These are phyloP conservation scores for Allium fistulosum DNA, from an alignment of 106 monocot species.

Conservation along the genomic window DNA sequence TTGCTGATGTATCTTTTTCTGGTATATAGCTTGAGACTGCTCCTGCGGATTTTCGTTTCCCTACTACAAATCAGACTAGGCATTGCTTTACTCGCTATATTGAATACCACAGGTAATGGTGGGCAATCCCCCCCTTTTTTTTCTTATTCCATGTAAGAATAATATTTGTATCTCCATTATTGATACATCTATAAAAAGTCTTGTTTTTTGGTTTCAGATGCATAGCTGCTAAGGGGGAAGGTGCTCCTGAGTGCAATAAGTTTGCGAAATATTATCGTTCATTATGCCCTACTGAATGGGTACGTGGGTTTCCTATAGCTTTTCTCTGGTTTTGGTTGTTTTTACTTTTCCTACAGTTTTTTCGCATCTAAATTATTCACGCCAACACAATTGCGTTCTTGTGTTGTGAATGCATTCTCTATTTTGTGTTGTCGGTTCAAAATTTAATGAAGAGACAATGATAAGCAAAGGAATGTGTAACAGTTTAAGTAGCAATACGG, in stretches of 20 bases:
- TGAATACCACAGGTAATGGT: constrained; percentile 78
- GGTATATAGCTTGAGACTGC: constrained; percentile 80
- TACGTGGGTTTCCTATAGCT: constrained; percentile 15
- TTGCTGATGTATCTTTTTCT: background rate
- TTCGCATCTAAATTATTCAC: background rate
- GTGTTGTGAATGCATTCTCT: background rate
- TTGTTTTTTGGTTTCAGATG: constrained; percentile 25
- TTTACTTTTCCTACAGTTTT: background rate
- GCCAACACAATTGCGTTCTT: background rate
- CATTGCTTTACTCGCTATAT: constrained; percentile 99
- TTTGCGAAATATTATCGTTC: constrained; percentile 60
- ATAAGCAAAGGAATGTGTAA: no score
- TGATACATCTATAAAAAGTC: background rate
- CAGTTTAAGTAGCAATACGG: no score
- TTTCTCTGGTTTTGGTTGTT: constrained; percentile 2
- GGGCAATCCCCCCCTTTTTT: background rate
- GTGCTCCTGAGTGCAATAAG: constrained; percentile 41
- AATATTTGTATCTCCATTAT: background rate
- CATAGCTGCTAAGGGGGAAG: constrained; percentile 46
- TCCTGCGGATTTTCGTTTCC: constrained; percentile 97
- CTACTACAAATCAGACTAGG: constrained; percentile 94
- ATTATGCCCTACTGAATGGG: constrained; percentile 60
- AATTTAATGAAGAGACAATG: background rate
- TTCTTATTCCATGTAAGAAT: background rate
- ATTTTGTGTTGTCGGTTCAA: background rate